These are phyloP conservation scores for Evernia prunastri DNA, from an alignment of 495 filamentous ascomycete species.

Conservation along the genomic window DNA sequence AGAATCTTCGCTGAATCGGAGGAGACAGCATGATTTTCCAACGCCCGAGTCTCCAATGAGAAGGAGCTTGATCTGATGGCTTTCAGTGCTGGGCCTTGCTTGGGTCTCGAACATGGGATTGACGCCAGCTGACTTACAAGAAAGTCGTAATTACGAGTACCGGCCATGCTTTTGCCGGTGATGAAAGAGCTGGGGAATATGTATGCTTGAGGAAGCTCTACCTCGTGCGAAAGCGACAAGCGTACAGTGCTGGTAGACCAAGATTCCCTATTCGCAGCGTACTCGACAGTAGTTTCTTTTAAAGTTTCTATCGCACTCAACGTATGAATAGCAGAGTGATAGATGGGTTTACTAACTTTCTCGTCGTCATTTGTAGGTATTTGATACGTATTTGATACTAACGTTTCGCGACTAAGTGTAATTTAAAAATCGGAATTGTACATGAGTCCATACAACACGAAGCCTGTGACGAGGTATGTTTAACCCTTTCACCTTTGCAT, in stretches of 20 bases:
- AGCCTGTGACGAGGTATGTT: too few relatives aligned
- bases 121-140: constrained; percentile 53
- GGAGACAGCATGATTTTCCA: constrained; percentile 95
- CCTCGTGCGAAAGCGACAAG: background rate
- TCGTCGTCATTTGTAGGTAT: too few relatives aligned
- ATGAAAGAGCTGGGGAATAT: constrained; percentile 3
- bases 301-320: background rate
- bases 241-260: background rate
- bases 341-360: too few relatives aligned
- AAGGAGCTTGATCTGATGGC: constrained; percentile 85
- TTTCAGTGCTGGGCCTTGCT: background rate
- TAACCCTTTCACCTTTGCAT: too few relatives aligned
- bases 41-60: constrained; percentile 98
- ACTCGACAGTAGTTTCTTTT: background rate
- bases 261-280: background rate
- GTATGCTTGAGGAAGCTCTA: constrained; percentile 12
- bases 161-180: constrained; percentile 62
- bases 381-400: too few relatives aligned
- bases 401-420: too few relatives aligned
- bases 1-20: constrained; percentile 97
- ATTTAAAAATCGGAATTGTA: too few relatives aligned
- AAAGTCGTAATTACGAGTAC: constrained; percentile 97
- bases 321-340: too few relatives aligned
- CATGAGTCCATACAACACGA: too few relatives aligned
- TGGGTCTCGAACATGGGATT: background rate